Evolutionary conservation across 1,284 basidiomycete genomes (phyloP), one percentile per base, ranked within the genome.

Genomic region (Sporisorium iseilematis-ciliati): DNA sequence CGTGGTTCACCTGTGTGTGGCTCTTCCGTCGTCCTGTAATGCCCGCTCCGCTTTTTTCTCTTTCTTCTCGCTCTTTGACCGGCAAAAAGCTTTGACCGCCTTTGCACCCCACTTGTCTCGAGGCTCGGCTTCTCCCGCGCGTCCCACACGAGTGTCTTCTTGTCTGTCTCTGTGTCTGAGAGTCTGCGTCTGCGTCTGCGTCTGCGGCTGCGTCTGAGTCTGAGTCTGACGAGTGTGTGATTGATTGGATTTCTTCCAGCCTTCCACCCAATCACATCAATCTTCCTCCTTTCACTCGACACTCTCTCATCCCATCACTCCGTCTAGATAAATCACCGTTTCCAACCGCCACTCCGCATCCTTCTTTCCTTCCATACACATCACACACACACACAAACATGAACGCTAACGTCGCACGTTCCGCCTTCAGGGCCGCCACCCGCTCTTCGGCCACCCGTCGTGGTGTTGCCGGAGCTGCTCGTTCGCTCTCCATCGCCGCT

Each of bases 361-460:
- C 45, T 40, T 23, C 25, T 25, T 45, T 38, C 29, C 31, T 18
- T 18, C 21, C 48, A 48, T 48, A 48, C 46, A 20, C n/a, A 38
- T 25, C 31, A 23, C 35, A n/a, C 45, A 29, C 21, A 20, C 31
- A 29, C 23, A 31, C 51, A 57, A 46, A 51, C 43, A 70, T 81
- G 67, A 80, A 80, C 68, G 77, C 77, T 29, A 74, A 66, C 74
- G 53, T 73, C 52, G 61, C 77, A 62, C 60, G 77, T 51, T 68
- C 74, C 41, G 77, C 77, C 55, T 63, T 75, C 55, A 64, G 79
- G 50, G 69, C 78, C 46, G 63, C 77, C 53, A 53, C 76, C 46
- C 79, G 79, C 65, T 75, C 70, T 31, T 60, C 69, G 29, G 29
- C 29, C 29, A 12, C 77, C 40, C 68, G 72, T 41, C 61, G 66